Evolutionary conservation across 2,329 filamentous ascomycete genomes (phyloP), one percentile per base, ranked within the genome.

Genomic region (Fusarium fracticaudum): DNA sequence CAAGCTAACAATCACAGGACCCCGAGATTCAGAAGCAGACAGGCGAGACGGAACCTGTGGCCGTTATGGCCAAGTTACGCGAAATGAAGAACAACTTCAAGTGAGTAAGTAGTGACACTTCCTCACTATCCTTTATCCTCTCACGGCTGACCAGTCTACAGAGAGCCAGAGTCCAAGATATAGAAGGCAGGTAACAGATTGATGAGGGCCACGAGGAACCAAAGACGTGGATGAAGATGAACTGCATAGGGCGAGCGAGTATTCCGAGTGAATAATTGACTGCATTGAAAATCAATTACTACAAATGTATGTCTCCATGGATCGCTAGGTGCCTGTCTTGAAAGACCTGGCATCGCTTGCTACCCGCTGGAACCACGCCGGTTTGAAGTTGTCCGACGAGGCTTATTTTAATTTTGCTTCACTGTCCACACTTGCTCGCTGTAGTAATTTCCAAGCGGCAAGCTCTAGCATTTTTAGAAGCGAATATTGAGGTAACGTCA

Each of bases 41-140:
- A 0, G 94, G 94, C 47, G 91, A 94, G 85, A 94, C 90, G 1
- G 90, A 95, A 45, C 92, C 95, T 0, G 87, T 96, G 5, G 91
- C 93, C 57, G 95, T 98, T 22, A 98, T 99, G 93, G 89, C 88
- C 38, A 92, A 92, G 78, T 85, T 98, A 78, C 88, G 96, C 62
- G 94, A 97, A 83, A 92, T 97, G 92, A 99, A 98, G 91, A 95
- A 97, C 80, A 89, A 87, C 82, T 90, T 90, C 82, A 88, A 88
- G 85, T 90, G 85, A 89, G 87, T 85, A 82, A 80, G 81, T 83
- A 74, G 51, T 18, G 9, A 38, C 13, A 22, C 29, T n/a, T 48
- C 41, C 22, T n/a, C 12, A 18, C 15, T 12, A 15, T 22, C 26
- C 24, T 38, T 15, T 10, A 15, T 18, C 22, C 33, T 33, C 14